Percentiles rank a stretch among this genome's conserved stretches.
Evolutionary conservation across 2,329 filamentous ascomycete genomes (phyloP).

Genomic region (Arthrobotrys pseudoclavata): DNA sequence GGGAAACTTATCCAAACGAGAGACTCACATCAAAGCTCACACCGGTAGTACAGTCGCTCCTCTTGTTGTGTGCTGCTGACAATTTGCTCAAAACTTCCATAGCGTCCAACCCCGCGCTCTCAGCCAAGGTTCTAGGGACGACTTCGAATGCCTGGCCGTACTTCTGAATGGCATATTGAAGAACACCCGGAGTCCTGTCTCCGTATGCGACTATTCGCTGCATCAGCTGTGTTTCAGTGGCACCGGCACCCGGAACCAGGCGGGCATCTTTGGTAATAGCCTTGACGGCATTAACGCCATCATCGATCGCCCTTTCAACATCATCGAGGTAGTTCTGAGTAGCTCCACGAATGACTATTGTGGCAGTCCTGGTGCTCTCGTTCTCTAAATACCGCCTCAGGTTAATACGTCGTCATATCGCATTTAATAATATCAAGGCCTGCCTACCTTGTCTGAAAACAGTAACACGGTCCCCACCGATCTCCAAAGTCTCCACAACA

Average conservation of each 20-base stretch:
- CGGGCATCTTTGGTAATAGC: conserved; percentile 94
- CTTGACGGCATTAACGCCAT: conserved; percentile 98
- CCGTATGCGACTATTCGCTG: conserved; percentile 91
- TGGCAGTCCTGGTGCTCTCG: conserved; percentile 91
- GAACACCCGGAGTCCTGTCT: conserved; percentile 90
- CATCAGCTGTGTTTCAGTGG: conserved; percentile 92
- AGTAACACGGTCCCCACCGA: conserved; percentile 96
- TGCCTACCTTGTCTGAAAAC: conserved; percentile 85
- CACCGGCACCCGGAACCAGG: conserved; percentile 92
- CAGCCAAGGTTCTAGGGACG: conserved; percentile 90
- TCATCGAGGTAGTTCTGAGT: conserved; percentile 99
- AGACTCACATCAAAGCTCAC: conserved; percentile 83
- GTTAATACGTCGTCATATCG: conserved; percentile 12
- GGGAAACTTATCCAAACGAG: conserved; percentile 60
- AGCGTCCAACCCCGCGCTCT: conserved; percentile 94
- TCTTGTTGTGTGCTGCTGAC: conserved; percentile 92
- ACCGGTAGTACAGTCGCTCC: conserved; percentile 88
- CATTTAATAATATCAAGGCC: not conserved
- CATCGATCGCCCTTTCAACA: conserved; percentile 94
- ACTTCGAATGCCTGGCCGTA: conserved; percentile 98
- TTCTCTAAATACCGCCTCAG: conserved; percentile 72
- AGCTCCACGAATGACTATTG: conserved; percentile 91
- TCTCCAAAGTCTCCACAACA: conserved; percentile 95
- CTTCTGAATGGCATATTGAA: conserved; percentile 97
- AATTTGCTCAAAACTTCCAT: conserved; percentile 94